These are phyloP conservation scores for Lolium rigidum DNA, from an alignment of 176 grass and related monocot genomes.

Conservation along the genomic window DNA sequence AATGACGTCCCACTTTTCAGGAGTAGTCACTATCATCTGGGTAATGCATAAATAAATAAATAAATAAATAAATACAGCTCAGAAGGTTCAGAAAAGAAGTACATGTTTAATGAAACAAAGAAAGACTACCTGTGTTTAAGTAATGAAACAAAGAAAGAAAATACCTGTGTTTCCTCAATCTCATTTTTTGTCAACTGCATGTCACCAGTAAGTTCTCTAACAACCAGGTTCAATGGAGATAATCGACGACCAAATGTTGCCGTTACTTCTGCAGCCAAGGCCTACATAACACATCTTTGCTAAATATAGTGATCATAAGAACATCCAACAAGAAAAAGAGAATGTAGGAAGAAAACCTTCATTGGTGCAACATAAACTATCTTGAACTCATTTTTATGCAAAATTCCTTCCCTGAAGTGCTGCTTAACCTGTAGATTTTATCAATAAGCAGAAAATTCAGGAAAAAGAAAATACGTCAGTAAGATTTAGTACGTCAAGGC, in stretches of 20 bases:
- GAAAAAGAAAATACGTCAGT: not conserved
- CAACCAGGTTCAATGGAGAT: constrained; percentile 78
- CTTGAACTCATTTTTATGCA: constrained; percentile 98
- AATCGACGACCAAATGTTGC: constrained; percentile 82
- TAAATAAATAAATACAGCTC: constrained; percentile 36
- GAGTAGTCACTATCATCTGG: constrained; percentile 99
- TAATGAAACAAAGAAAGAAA: constrained; percentile 29
- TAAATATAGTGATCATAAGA: constrained; percentile 25
- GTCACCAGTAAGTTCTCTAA: constrained; percentile 94
- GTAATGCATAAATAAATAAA: constrained; percentile 30
- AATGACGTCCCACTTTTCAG: constrained; percentile 99
- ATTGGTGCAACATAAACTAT: constrained; percentile 99
- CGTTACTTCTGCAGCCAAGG: constrained; percentile 95
- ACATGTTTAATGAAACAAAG: not conserved
- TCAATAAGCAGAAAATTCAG: constrained; percentile 12
- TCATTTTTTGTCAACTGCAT: constrained; percentile 98
- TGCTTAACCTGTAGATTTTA: constrained; percentile 82
- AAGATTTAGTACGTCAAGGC: constrained; percentile 28
- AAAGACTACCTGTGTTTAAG: not conserved
- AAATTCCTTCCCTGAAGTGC: constrained; percentile 90
- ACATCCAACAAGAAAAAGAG: constrained; percentile 20
- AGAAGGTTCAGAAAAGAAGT: constrained; percentile 26
- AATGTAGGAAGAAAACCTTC: constrained; percentile 70
- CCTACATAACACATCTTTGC: constrained; percentile 61
- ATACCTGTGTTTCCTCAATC: constrained; percentile 87